Evolutionary conservation across 2,329 filamentous ascomycete genomes (phyloP), one percentile per base, ranked within the genome.

Genomic region (Juglanconis oblonga): DNA sequence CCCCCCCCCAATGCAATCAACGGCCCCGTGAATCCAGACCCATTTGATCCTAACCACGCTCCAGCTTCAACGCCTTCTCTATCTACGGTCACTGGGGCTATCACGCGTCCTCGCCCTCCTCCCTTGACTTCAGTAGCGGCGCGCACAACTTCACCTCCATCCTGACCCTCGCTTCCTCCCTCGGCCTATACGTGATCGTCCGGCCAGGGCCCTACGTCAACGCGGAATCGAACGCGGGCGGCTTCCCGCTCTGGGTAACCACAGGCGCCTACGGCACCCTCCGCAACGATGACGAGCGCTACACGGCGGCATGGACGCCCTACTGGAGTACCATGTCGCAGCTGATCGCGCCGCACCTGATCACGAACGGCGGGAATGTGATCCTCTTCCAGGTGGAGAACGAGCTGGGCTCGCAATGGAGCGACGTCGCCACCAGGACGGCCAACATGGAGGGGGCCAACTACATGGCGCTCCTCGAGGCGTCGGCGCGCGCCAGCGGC

Each of bases 151-250:
- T 85, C 60, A 79, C 77, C 4, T 71, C 73, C 8, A 76, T 85
- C 45, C 78, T 83, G 55, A 77, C 81, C 33, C 73, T 83, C 32
- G 82, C 82, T 3, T 78, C 83, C 63, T 75, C 81, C 44, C 71
- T 83, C 31, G 82, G 82, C 2, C 71, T 85, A 44, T 85, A 84
- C 63, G 76, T 84, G 44, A 79, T 85, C 33, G 77, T 80, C 1
- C 76, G 85, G 0, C 83, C 84, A 0, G 85, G 85, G 0, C 84
- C 84, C 0, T 88, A 88, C 59, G 79, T 86, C 59, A 88, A 88
- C 63, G 86, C 85, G 1, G 86, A 88, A 67, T 77, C 83, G 3
- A 86, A 82, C 63, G 84, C 81, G 1, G 86, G 86, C 36, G 86
- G 86, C 0, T 84, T 86, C 59, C 83, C 86, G 0, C 72, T 85